These are phyloP conservation scores for Phyllostachys edulis DNA, from an alignment of 176 grass and related monocot genomes.

Conservation along the genomic window DNA sequence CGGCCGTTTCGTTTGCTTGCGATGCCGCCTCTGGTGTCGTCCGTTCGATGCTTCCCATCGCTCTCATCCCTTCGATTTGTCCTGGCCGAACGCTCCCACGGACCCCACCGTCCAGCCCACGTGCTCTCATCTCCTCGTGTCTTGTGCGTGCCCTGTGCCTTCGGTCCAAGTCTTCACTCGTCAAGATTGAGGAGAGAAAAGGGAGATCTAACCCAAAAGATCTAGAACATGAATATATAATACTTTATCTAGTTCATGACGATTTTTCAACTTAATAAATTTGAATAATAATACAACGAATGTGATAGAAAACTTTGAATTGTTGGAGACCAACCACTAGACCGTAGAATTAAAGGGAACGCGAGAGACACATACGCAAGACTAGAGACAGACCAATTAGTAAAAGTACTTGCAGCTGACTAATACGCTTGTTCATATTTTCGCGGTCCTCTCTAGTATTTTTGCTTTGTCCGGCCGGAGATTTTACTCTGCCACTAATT, in stretches of 20 bases:
- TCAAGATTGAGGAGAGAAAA: constrained; percentile 17
- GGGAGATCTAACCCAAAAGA: neutral
- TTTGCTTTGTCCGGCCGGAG: neutral
- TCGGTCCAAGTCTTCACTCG: constrained; percentile 15
- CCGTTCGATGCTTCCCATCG: too few species aligned
- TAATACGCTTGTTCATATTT: constrained; percentile 24
- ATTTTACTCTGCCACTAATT: neutral
- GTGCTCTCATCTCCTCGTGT: too few species aligned
- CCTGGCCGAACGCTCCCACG: too few species aligned
- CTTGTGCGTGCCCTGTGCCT: too few species aligned
- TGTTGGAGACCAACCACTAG: constrained; percentile 22
- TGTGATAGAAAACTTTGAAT: constrained; percentile 41
- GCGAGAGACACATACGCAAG: neutral
- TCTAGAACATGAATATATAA: neutral
- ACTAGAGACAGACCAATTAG: constrained; percentile 16
- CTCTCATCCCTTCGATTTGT: too few species aligned
- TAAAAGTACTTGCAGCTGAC: constrained; percentile 47
- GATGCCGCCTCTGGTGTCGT: too few species aligned
- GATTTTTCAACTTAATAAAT: constrained; percentile 32
- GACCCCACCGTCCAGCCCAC: too few species aligned
- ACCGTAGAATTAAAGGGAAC: constrained; percentile 34
- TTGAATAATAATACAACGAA: constrained; percentile 6
- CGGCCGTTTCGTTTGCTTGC: too few species aligned
- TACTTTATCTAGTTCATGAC: neutral
- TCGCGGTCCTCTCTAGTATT: constrained; percentile 31